A percentile compares a stretch with the other conserved stretches of the same genome.
Evolutionary conservation across 495 filamentous ascomycete genomes (phyloP).

Genomic region (Cladorrhinum samala): DNA sequence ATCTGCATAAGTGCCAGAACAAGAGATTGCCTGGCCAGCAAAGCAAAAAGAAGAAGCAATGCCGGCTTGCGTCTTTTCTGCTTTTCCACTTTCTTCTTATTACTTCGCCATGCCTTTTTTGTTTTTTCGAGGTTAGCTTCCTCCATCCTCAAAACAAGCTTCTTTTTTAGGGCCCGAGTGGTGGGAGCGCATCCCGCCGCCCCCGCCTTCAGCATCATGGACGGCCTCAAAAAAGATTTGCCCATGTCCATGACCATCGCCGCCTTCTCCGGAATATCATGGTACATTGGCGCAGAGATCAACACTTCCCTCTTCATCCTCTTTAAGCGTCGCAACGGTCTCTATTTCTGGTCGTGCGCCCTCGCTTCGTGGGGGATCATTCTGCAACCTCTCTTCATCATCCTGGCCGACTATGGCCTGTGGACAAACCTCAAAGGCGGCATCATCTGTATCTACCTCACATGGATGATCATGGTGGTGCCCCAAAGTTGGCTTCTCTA

Average conservation of each 20-base stretch:
- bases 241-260: conserved; percentile 38
- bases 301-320: conserved; percentile 50
- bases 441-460: conserved; percentile 29
- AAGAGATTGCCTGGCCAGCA: too few relatives aligned
- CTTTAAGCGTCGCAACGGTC: conserved; percentile 46
- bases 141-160: background rate
- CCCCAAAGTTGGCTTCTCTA: conserved; percentile 32
- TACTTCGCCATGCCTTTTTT: background rate
- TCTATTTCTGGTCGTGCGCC: conserved; percentile 55
- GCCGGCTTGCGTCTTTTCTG: background rate
- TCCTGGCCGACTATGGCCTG: conserved; percentile 29
- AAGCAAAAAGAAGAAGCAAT: background rate
- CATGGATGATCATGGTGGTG: conserved; percentile 30
- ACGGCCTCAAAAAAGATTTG: conserved; percentile 12
- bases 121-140: background rate
- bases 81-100: background rate
- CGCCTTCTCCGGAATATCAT: conserved; percentile 46
- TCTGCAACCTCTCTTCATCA: conserved; percentile 31
- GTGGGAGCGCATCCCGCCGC: background rate
- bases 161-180: background rate
- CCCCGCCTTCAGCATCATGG: background rate
- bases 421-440: conserved; percentile 20
- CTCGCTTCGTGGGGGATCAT: conserved; percentile 42
- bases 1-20: too few relatives aligned
- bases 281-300: conserved; percentile 46